These are phyloP conservation scores for Clonostachys chloroleuca DNA, from an alignment of 2,329 filamentous ascomycete species.

Conservation along the genomic window DNA sequence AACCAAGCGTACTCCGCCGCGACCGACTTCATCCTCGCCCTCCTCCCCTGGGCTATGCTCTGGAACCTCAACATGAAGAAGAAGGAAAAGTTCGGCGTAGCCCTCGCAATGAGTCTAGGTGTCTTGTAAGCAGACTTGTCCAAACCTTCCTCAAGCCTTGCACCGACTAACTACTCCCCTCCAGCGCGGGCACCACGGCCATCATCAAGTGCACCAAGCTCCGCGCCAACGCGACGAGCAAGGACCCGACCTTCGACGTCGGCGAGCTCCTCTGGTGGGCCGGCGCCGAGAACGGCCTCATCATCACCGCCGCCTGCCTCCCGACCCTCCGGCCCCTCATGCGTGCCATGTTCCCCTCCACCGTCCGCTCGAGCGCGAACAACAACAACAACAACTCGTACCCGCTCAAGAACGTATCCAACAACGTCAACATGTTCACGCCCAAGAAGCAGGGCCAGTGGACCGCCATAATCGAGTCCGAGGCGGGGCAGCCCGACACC, in stretches of 20 bases:
- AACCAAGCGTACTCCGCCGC: slow-evolving; percentile 18
- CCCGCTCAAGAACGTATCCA: not conserved
- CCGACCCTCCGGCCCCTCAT: slow-evolving; percentile 1
- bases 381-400: not conserved
- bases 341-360: not conserved
- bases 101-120: slow-evolving; percentile 36
- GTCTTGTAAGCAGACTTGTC: slow-evolving; percentile 22
- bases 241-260: slow-evolving; percentile 2
- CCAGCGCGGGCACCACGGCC: slow-evolving; percentile 21
- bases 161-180: not conserved
- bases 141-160: not conserved
- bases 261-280: slow-evolving; percentile 11
- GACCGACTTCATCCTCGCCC: slow-evolving; percentile 31
- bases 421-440: not conserved
- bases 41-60: slow-evolving; percentile 34
- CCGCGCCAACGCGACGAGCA: not conserved
- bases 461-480: not conserved
- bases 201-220: slow-evolving; percentile 16
- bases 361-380: not conserved
- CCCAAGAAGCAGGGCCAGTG: not conserved
- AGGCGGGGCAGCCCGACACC: not conserved
- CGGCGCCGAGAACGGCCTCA: slow-evolving; percentile 9
- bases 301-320: slow-evolving; percentile 10
- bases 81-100: slow-evolving; percentile 32
- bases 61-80: slow-evolving; percentile 29